A percentile compares a stretch with the other conserved stretches of the same genome.
Evolutionary conservation across 306 rosid genomes (phyloP).

Genomic region (Albizia julibrissin): DNA sequence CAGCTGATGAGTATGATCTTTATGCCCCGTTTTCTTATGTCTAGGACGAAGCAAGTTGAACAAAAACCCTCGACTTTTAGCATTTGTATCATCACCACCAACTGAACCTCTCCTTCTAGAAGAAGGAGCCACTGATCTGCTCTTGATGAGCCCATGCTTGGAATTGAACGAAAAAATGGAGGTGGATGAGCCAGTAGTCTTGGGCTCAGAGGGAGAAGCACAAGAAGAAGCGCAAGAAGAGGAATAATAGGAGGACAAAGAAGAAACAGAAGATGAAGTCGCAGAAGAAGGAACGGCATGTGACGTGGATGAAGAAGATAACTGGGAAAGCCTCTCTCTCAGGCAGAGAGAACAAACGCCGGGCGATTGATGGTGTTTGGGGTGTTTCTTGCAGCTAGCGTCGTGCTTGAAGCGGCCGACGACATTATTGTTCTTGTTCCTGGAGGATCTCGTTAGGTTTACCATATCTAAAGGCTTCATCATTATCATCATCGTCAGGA

Average conservation of each 20-base stretch:
- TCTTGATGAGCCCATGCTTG: conserved; percentile 46
- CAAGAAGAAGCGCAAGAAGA: conserved; percentile 27
- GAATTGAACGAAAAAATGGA: conserved; percentile 35
- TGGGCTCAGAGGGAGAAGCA: conserved; percentile 40
- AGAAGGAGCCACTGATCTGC: conserved; percentile 46
- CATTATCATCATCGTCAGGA: neutral
- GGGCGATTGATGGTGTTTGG: conserved; percentile 78
- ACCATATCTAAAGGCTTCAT: conserved; percentile 38
- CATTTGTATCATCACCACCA: conserved; percentile 9
- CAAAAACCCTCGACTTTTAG: conserved; percentile 50
- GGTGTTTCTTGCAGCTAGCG: conserved; percentile 69
- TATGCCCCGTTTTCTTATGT: conserved; percentile 39
- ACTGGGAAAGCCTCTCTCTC: conserved; percentile 47
- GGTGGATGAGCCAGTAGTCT: neutral
- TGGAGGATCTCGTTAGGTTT: conserved; percentile 37
- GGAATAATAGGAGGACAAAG: conserved; percentile 34
- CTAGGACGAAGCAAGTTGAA: conserved; percentile 48
- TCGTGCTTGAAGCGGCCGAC: conserved; percentile 35
- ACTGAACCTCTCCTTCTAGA: conserved; percentile 33
- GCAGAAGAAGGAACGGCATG: conserved; percentile 15
- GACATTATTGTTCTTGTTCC: conserved; percentile 16
- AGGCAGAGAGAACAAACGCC: conserved; percentile 88
- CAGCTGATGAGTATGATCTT: conserved; percentile 1
- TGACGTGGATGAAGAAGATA: conserved; percentile 34
- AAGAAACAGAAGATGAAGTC: conserved; percentile 43